A percentile compares a stretch with the other conserved stretches of the same genome.
These are phyloP conservation scores for Cryphonectria carpinicola DNA, from an alignment of 2,329 filamentous ascomycete genomes.

Conservation along the genomic window DNA sequence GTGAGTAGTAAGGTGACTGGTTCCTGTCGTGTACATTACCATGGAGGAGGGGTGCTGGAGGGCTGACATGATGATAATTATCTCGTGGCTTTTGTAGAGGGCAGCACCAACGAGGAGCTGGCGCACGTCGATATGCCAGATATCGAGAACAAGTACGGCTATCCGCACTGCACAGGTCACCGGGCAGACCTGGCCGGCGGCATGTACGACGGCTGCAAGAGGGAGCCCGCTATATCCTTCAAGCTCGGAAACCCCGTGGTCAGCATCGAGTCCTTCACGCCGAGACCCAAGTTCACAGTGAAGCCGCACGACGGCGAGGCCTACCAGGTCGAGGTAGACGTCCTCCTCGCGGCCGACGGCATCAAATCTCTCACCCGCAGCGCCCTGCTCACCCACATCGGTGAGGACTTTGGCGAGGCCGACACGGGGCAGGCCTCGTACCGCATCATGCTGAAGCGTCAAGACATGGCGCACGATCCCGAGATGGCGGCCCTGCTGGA, in stretches of 20 bases:
- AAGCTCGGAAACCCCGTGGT: conserved; percentile 64
- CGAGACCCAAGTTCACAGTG: conserved; percentile 63
- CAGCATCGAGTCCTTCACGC: conserved; percentile 61
- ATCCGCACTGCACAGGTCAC: conserved; percentile 81
- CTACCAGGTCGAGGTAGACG: conserved; percentile 57
- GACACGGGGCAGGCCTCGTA: conserved; percentile 80
- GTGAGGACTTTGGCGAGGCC: conserved; percentile 58
- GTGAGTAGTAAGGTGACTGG: conserved; percentile 44
- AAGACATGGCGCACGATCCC: conserved; percentile 66
- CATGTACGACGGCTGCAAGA: conserved; percentile 71
- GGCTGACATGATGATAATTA: neutral
- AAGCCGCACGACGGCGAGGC: conserved; percentile 59
- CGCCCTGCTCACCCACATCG: conserved; percentile 58
- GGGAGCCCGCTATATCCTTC: conserved; percentile 66
- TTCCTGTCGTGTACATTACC: neutral
- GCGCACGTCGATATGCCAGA: conserved; percentile 71
- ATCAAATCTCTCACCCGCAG: conserved; percentile 57
- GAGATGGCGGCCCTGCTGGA: conserved; percentile 71
- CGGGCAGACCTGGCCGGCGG: conserved; percentile 71
- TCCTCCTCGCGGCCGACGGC: conserved; percentile 59
- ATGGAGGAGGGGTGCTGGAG: neutral
- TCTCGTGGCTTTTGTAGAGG: conserved; percentile 49
- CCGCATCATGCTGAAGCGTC: conserved; percentile 74
- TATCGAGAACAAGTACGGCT: conserved; percentile 69
- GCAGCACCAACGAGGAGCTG: conserved; percentile 69